Evolutionary conservation across 83 land plant species (phyloP).

Genomic region (Thuja plicata): DNA sequence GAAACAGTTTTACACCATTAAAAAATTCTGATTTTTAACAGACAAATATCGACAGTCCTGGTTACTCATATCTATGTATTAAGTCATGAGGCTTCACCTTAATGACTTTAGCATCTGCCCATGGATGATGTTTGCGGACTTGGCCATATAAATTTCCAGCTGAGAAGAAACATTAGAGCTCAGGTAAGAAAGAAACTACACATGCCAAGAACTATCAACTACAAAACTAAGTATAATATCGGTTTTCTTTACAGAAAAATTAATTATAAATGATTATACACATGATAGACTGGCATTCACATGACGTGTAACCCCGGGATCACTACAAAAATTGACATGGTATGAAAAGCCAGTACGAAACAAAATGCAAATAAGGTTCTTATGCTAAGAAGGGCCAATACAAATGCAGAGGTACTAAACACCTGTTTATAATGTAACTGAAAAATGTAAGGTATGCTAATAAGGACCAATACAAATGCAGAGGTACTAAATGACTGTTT

Average conservation of each 20-base stretch:
- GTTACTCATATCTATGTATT: not conserved
- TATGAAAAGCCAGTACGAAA: not conserved
- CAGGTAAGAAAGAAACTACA: not conserved
- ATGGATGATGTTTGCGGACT: slow-evolving; percentile 77
- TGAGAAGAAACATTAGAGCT: slow-evolving; percentile 18
- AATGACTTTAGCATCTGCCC: slow-evolving; percentile 90
- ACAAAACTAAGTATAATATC: not conserved
- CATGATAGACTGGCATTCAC: not conserved
- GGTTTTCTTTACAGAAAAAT: not conserved
- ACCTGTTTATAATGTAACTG: not conserved
- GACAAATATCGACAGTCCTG: not conserved
- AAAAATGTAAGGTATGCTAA: not conserved
- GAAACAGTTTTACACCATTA: not conserved
- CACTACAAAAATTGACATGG: not conserved
- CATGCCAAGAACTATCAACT: not conserved
- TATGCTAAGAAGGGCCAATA: not conserved
- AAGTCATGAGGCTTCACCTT: slow-evolving; percentile 51
- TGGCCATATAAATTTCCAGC: slow-evolving; percentile 84
- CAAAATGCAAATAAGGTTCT: not conserved
- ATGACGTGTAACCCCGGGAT: not conserved
- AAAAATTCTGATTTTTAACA: not conserved
- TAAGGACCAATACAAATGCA: not conserved
- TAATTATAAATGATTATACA: not conserved
- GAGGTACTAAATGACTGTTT: not conserved
- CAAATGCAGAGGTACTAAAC: not conserved